These are phyloP conservation scores for Pseudoturritis turrita DNA, from an alignment of 345 rosid genomes.

Conservation along the genomic window DNA sequence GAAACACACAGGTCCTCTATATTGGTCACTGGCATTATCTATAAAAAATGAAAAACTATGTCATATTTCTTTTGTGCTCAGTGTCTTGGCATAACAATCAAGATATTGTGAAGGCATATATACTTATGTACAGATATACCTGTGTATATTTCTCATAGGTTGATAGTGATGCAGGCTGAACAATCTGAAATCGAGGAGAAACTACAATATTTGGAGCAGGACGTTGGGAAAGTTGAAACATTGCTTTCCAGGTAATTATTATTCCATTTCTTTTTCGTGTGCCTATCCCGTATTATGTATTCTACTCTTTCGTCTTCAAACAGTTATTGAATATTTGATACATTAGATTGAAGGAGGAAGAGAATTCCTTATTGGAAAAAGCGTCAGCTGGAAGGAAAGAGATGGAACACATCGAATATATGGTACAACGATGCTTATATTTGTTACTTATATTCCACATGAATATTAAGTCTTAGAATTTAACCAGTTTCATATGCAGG, in stretches of 20 bases:
- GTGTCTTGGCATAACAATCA: not conserved
- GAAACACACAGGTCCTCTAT: conserved; percentile 68
- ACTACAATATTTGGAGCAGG: conserved; percentile 48
- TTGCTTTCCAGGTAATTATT: conserved; percentile 48
- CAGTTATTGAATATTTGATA: not conserved
- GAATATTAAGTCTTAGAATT: not conserved
- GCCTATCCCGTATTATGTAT: not conserved
- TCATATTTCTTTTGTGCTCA: conserved; percentile 8
- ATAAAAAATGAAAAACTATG: not conserved
- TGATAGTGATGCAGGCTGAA: conserved; percentile 58
- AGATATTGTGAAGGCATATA: not conserved
- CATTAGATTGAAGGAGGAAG: conserved; percentile 74
- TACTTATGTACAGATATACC: conserved; percentile 2
- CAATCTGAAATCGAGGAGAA: conserved; percentile 73
- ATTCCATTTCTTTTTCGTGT: not conserved
- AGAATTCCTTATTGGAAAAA: conserved; percentile 43
- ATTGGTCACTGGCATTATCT: not conserved
- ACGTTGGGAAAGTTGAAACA: conserved; percentile 50
- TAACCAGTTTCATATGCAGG: conserved; percentile 10
- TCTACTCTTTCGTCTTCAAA: not conserved
- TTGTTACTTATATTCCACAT: conserved; percentile 5
- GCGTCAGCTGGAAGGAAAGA: conserved; percentile 40
- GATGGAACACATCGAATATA: conserved; percentile 44
- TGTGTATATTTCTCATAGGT: conserved; percentile 18
- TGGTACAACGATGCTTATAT: conserved; percentile 40